Evolutionary conservation across 2,329 filamentous ascomycete species (phyloP).

Genomic region (Ceratocystiopsis sp.): DNA sequence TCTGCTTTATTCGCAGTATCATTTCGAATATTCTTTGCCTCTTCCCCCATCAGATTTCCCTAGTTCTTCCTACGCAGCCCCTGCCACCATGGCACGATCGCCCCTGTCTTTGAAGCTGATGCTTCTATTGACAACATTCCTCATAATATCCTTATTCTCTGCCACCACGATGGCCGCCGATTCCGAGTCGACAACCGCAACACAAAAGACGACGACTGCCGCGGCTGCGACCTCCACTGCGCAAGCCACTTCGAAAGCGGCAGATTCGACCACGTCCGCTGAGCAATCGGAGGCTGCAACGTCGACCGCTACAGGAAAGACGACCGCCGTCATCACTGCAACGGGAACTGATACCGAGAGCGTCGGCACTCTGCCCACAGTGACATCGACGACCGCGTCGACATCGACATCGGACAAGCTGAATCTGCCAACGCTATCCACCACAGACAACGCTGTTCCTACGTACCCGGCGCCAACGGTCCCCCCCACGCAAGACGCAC

Average conservation of each 20-base stretch:
- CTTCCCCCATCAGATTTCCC: not conserved
- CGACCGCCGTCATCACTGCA: slow-evolving; percentile 2
- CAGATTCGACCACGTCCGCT: not conserved
- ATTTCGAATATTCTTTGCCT: not conserved
- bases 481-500: slow-evolving; percentile 67
- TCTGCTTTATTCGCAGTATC: not conserved
- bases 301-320: slow-evolving; percentile 6
- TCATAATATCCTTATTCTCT: slow-evolving; percentile 13
- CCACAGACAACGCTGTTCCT: slow-evolving; percentile 20
- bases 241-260: slow-evolving; percentile 1
- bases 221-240: not conserved
- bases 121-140: slow-evolving; percentile 15
- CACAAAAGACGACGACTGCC: slow-evolving; percentile 4
- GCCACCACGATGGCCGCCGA: slow-evolving; percentile 14
- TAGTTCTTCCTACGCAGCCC: not conserved
- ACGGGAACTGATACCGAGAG: not conserved
- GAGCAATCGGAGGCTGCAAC: not conserved
- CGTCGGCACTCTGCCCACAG: slow-evolving; percentile 6
- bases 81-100: slow-evolving; percentile 13
- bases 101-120: slow-evolving; percentile 17
- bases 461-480: slow-evolving; percentile 58
- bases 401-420: slow-evolving; percentile 6
- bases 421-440: slow-evolving; percentile 25
- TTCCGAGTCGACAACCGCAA: slow-evolving; percentile 4
- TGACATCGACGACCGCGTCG: slow-evolving; percentile 9